phyloP scores from a whole-genome alignment of 2,329 filamentous ascomycete genomes.

The Raffaelea deltoideospora region DNA sequence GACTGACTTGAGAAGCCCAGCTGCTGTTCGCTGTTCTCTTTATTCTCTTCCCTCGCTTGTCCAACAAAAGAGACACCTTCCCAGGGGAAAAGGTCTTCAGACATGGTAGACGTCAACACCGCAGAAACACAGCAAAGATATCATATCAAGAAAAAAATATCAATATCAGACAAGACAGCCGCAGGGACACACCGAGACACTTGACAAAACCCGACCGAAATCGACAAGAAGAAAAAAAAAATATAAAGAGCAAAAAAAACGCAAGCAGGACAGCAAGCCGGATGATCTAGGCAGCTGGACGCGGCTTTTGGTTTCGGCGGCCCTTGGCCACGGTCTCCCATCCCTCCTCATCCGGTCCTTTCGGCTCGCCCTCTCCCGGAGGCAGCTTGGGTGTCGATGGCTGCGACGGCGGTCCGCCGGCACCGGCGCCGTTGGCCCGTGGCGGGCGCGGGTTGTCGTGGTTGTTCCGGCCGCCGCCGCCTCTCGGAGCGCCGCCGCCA shows the following conservation, averaged over 20 bases:
- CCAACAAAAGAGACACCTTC: too few relatives aligned
- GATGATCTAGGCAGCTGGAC: neutral
- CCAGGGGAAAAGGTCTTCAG: too few relatives aligned
- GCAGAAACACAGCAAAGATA: neutral
- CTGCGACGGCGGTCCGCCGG: constrained; percentile 17
- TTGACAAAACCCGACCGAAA: neutral
- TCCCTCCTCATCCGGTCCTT: constrained; percentile 37
- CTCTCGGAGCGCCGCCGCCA: constrained; percentile 13
- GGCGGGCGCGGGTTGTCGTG: constrained; percentile 29
- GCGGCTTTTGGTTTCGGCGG: constrained; percentile 18
- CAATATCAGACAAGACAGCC: neutral
- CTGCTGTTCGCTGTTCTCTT: too few relatives aligned
- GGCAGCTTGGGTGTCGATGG: constrained; percentile 16
- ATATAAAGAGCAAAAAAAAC: neutral
- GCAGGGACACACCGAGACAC: neutral
- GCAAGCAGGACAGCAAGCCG: neutral
- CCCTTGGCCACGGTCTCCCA: constrained; percentile 44
- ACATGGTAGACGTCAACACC: too few relatives aligned
- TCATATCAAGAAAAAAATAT: neutral
- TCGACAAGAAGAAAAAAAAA: neutral
- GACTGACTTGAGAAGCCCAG: neutral
- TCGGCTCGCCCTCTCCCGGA: constrained; percentile 15
- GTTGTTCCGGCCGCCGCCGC: constrained; percentile 25
- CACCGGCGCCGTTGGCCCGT: constrained; percentile 33
- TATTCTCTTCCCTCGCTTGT: too few relatives aligned